phyloP scores from a whole-genome alignment of 139 green algal genomes.

The Chloropicon primus region DNA sequence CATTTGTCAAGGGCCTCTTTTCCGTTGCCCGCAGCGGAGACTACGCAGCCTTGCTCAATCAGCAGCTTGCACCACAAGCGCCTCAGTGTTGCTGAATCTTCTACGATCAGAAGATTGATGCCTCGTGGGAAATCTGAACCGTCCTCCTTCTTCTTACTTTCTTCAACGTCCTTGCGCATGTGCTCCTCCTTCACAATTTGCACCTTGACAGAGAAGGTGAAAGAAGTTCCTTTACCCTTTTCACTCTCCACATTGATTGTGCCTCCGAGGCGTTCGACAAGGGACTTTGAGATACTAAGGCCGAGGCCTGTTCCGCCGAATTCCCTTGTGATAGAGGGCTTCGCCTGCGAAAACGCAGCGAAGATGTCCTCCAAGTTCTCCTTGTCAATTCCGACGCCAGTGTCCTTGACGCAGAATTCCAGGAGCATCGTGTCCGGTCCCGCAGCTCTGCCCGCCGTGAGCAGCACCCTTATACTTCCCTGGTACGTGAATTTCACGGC shows the following conservation, averaged over 20 bases:
- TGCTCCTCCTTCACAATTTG: background rate
- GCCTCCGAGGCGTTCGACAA: conserved; percentile 17
- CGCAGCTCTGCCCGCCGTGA: conserved; percentile 8
- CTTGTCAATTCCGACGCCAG: conserved; percentile 10
- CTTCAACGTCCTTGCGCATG: background rate
- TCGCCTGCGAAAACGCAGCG: conserved; percentile 24
- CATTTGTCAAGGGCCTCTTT: background rate
- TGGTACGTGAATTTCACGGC: conserved; percentile 26
- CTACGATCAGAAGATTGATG: background rate
- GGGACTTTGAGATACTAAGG: conserved; percentile 18
- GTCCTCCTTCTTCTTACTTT: background rate
- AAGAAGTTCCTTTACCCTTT: conserved; percentile 12
- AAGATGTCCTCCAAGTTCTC: conserved; percentile 16
- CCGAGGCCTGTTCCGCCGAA: conserved; percentile 18
- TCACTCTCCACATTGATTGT: conserved; percentile 20
- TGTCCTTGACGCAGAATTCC: conserved; percentile 18
- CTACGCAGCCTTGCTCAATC: background rate
- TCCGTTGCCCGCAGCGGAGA: background rate
- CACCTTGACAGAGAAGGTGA: conserved; percentile 14
- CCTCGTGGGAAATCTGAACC: background rate
- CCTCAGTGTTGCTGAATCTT: background rate
- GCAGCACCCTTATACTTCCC: conserved; percentile 11
- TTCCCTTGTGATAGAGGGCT: conserved; percentile 9
- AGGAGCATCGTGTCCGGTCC: conserved; percentile 10
- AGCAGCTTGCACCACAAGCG: background rate